Conservation (phyloP, 2,329 filamentous ascomycete genomes). For the Aspergillus sp. region DNA sequence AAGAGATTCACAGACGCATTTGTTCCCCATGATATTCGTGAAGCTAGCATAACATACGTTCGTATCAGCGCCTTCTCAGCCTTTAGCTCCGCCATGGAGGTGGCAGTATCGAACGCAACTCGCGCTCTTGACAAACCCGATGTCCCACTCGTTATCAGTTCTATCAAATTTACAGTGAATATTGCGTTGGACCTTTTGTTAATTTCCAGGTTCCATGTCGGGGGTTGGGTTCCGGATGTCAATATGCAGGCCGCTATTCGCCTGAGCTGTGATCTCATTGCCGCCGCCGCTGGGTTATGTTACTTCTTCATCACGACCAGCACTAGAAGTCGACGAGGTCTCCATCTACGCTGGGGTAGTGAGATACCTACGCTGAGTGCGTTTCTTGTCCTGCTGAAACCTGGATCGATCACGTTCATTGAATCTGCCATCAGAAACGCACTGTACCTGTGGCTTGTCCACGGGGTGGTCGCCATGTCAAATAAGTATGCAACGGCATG, state of each 20-base stretch:
- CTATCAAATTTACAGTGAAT: constrained; percentile 63
- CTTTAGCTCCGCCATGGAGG: constrained; percentile 62
- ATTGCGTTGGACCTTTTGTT: constrained; percentile 67
- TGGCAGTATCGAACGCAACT: constrained; percentile 61
- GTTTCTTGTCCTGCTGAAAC: constrained; percentile 54
- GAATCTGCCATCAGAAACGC: constrained; percentile 69
- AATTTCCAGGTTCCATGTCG: constrained; percentile 66
- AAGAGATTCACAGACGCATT: constrained; percentile 59
- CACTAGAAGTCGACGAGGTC: not conserved
- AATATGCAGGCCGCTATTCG: constrained; percentile 66
- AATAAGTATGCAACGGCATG: constrained; percentile 68
- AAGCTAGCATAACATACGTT: constrained; percentile 62
- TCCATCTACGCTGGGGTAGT: not conserved
- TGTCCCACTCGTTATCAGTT: constrained; percentile 66
- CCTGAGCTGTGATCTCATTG: constrained; percentile 59
- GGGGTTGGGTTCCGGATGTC: constrained; percentile 54
- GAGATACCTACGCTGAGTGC: constrained; percentile 25
- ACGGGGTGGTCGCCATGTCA: constrained; percentile 63
- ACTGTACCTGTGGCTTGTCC: constrained; percentile 70
- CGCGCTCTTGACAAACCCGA: constrained; percentile 68
- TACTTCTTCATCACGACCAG: constrained; percentile 54
- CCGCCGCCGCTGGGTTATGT: constrained; percentile 55
- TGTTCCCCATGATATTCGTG: constrained; percentile 60
- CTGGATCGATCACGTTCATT: constrained; percentile 59
- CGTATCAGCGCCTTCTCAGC: constrained; percentile 64